Evolutionary conservation across 2,329 filamentous ascomycete genomes (phyloP), one percentile per base, ranked within the genome.

Genomic region (Chrysoporthe cubensis): DNA sequence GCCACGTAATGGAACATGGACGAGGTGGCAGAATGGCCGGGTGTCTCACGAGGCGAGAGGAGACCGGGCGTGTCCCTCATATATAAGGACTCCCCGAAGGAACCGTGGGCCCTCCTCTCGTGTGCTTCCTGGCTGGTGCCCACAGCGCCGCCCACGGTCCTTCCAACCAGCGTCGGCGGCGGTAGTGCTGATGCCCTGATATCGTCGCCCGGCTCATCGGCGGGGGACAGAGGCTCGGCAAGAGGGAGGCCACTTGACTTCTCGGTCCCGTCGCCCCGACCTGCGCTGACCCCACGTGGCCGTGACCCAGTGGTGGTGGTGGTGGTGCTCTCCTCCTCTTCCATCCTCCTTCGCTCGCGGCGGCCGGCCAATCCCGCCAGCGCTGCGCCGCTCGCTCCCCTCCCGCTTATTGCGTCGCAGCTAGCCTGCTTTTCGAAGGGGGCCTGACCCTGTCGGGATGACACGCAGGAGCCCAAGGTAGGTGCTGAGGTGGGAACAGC

Each of bases 241-340:
- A 43, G 46, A 63, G 69, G 59, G 64, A 62, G 56, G 54, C 66
- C 57, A 44, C 52, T 42, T 48, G 61, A 54, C 48, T 56, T 57
- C 42, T 70, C 67, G 40, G 52, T 54, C 56, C 34, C 71, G 54
- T 62, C 65, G 63, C 67, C 68, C 70, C 65, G 58, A 63, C 70
- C 67, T 71, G 67, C 71, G 73, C 70, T 75, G 72, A 74, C 65
- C 71, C 74, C 74, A 76, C 73, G 75, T 76, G 75, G 75, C 69
- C 62, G 26, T 42, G 59, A 34, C n/a, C 40, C 50, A 34, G 65
- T 9, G 26, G 50, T n/a, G 40, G 65, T 9, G 26, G 50, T n/a
- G 40, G 62, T 59, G 42, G 65, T 40, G 37, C 46, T 62, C 44
- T 62, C 62, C 70, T 75, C 75, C 64, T 76, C 74, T 64, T 71